Conservation (phyloP, 208 protist species). For the Crithidia acanthocephali region DNA sequence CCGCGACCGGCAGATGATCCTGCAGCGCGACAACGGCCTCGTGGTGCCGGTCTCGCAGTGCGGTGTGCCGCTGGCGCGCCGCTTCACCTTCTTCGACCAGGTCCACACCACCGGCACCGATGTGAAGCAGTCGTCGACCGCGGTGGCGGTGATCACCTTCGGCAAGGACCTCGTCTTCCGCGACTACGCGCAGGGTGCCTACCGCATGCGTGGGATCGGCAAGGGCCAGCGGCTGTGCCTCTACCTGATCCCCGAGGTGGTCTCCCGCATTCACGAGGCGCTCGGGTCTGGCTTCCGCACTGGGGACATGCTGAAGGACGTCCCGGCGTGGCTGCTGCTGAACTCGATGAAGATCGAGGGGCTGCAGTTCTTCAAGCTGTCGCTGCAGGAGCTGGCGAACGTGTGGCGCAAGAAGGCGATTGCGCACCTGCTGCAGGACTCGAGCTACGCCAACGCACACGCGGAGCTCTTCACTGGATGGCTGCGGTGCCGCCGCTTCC, state of each 20-base stretch:
- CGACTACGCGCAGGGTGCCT: slow-evolving; percentile 94
- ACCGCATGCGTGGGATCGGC: slow-evolving; percentile 95
- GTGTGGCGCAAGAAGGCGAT: slow-evolving; percentile 91
- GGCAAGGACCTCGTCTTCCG: slow-evolving; percentile 97
- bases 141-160: slow-evolving; percentile 91
- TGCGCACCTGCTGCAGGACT: slow-evolving; percentile 64
- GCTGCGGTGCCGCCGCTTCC: slow-evolving; percentile 59
- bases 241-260: slow-evolving; percentile 94
- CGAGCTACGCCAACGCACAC: slow-evolving; percentile 51
- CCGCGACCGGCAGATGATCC: slow-evolving; percentile 93
- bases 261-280: slow-evolving; percentile 63
- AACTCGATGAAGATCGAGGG: slow-evolving; percentile 89
- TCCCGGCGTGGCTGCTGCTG: slow-evolving; percentile 90
- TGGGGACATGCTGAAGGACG: slow-evolving; percentile 69
- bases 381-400: slow-evolving; percentile 89
- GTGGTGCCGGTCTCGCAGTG: slow-evolving; percentile 91
- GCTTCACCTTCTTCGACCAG: slow-evolving; percentile 96
- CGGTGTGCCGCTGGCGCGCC: slow-evolving; percentile 86
- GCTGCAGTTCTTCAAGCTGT: slow-evolving; percentile 91
- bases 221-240: slow-evolving; percentile 92
- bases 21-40: slow-evolving; percentile 85
- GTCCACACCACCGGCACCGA: slow-evolving; percentile 97
- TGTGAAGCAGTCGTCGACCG: slow-evolving; percentile 93
- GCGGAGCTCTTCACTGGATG: slow-evolving; percentile 48
- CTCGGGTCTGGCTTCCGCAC: slow-evolving; percentile 50